Evolutionary conservation across 2,329 filamentous ascomycete species (phyloP).

Genomic region (Penicillium hesseltinei): DNA sequence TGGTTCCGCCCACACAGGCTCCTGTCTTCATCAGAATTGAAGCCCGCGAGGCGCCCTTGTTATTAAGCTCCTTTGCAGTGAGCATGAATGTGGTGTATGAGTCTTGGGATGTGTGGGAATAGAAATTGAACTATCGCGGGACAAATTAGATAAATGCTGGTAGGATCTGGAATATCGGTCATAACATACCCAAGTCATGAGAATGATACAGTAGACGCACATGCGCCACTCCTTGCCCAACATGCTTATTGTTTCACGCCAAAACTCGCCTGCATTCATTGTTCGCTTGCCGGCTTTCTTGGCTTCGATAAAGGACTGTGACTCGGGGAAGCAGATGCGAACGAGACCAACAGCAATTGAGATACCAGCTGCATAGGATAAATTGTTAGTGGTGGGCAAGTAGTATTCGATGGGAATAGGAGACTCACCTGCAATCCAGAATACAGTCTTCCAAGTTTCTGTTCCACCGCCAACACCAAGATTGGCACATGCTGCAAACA

Average conservation of each 20-base stretch:
- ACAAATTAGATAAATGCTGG: background rate
- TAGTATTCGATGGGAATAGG: too few species aligned
- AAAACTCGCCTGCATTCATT: slow-evolving; percentile 55
- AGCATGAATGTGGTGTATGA: slow-evolving; percentile 80
- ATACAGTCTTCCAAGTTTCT: slow-evolving; percentile 68
- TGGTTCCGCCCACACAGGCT: slow-evolving; percentile 60
- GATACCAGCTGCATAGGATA: slow-evolving; percentile 24
- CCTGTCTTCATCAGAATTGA: slow-evolving; percentile 80
- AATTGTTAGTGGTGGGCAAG: slow-evolving; percentile 1
- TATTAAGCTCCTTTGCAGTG: slow-evolving; percentile 66
- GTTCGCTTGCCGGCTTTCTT: slow-evolving; percentile 58
- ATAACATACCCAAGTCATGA: slow-evolving; percentile 64
- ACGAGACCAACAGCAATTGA: slow-evolving; percentile 61
- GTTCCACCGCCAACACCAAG: slow-evolving; percentile 63
- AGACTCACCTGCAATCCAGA: slow-evolving; percentile 61
- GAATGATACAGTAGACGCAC: slow-evolving; percentile 71
- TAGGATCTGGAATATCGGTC: background rate
- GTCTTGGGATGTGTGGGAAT: slow-evolving; percentile 77
- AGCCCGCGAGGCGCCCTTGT: slow-evolving; percentile 65
- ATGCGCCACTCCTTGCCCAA: slow-evolving; percentile 70
- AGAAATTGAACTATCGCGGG: slow-evolving; percentile 57
- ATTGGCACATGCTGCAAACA: slow-evolving; percentile 69
- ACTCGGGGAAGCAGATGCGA: slow-evolving; percentile 69
- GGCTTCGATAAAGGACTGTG: slow-evolving; percentile 70
- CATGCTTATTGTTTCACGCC: slow-evolving; percentile 68